Conservation (phyloP, 176 grass and related monocot genomes). For the Musa beccarii region DNA sequence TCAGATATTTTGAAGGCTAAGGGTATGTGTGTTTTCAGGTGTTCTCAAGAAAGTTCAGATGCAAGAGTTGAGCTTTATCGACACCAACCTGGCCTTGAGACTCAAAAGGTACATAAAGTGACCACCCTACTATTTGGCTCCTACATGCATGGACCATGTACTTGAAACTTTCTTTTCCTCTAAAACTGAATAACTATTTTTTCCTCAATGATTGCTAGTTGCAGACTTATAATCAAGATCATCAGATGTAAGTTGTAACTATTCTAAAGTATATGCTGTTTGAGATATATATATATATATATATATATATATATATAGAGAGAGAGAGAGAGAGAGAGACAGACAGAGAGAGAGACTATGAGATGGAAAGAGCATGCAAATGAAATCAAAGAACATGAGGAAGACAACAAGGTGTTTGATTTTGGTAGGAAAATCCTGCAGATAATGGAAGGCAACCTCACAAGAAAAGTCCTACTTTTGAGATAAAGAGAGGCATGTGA, state of each 20-base stretch:
- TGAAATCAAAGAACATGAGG: constrained; percentile 6
- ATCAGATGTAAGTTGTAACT: neutral
- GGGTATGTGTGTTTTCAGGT: neutral
- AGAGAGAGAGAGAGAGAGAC: neutral
- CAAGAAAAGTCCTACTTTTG: neutral
- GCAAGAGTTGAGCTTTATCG: neutral
- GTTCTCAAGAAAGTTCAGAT: constrained; percentile 5
- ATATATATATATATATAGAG: no score
- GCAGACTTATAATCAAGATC: neutral
- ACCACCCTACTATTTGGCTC: neutral
- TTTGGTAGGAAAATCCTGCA: constrained; percentile 2
- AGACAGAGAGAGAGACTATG: neutral
- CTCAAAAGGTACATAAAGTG: neutral
- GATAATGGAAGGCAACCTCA: constrained; percentile 7
- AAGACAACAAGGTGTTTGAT: constrained; percentile 11
- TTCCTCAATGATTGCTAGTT: neutral
- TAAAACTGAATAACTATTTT: no score
- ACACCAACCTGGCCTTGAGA: neutral
- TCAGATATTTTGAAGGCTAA: neutral
- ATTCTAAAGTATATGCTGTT: neutral
- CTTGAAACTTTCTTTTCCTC: neutral
- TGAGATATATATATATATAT: no score
- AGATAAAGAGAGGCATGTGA: constrained; percentile 13
- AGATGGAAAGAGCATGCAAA: neutral
- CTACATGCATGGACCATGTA: constrained; percentile 3